These are phyloP conservation scores for Penicillium psychrofluorescens DNA, from an alignment of 495 filamentous ascomycete genomes.

Conservation along the genomic window DNA sequence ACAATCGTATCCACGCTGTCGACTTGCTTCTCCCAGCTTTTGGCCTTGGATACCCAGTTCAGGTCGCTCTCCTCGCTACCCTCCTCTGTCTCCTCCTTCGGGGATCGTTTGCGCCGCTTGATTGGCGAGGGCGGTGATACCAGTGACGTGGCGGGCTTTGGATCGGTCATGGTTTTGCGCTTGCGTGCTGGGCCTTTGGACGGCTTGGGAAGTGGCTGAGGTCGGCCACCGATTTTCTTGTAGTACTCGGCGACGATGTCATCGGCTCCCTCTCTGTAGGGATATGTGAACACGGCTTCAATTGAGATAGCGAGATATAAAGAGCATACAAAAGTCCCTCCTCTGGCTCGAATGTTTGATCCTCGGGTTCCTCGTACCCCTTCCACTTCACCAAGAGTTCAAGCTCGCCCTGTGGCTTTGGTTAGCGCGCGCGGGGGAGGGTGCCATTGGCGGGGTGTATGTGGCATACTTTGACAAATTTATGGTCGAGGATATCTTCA, in stretches of 20 bases:
- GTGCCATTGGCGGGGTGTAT: too few species aligned
- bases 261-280: conserved; percentile 39
- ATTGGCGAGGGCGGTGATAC: conserved; percentile 17
- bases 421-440: conserved; percentile 3
- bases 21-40: conserved; percentile 53
- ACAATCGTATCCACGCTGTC: conserved; percentile 49
- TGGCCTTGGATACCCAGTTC: conserved; percentile 42
- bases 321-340: conserved; percentile 42
- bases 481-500: conserved; percentile 49
- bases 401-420: conserved; percentile 27
- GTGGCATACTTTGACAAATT: conserved; percentile 12
- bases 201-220: conserved; percentile 11
- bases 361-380: conserved; percentile 47
- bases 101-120: conserved; percentile 14
- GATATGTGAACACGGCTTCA: too few species aligned
- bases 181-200: conserved; percentile 21
- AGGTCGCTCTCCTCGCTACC: conserved; percentile 11
- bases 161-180: conserved; percentile 30
- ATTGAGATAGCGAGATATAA: background rate
- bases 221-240: conserved; percentile 48
- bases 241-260: conserved; percentile 51
- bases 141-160: conserved; percentile 15
- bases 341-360: conserved; percentile 57
- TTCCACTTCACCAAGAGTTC: conserved; percentile 55
- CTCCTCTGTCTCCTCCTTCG: conserved; percentile 11